Evolutionary conservation across 257 asterid species (phyloP), one percentile per base, ranked within the genome.

Genomic region (Solanum neorickii): DNA sequence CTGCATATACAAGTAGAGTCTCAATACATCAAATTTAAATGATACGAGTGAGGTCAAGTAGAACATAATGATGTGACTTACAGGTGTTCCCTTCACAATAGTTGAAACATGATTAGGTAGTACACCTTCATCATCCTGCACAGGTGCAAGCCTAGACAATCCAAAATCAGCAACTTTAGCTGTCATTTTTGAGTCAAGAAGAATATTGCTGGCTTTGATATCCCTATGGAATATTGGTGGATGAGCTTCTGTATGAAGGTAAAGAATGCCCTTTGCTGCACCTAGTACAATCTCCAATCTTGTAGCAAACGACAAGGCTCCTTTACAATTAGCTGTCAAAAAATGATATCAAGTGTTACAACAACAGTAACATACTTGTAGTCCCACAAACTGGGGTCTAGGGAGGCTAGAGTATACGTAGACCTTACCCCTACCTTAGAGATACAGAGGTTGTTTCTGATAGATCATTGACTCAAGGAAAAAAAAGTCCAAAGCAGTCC

Each of bases 161-260:
- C 99, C 99, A 87, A 96, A 96, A 88, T 96, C 99, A 83, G 99
- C 93, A 35, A 96, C 99, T 94, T 96, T 96, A 62, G 98, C 97
- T 7, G 93, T 92, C 90, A 91, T 90, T 74, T 90, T 96, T 69
- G 98, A 90, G 87, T 96, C 98, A 66, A 96, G 89, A 66, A 96
- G 92, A 85, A 96, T 96, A 90, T 96, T 96, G 82, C 93, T 96
- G 73, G 99, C 98, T 89, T 96, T 96, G 88, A 96, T 92, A 82
- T 96, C 99, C n/a, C 99, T 95, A 83, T 96, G 99, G 87, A 95
- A 93, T 88, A 96, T 94, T 1, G 99, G 99, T 42, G 98, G 98
- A 86, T 96, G 84, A n/a, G 98, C 99, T 93, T 96, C 98, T 3
- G 98, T 93, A 73, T 96, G 99, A 83, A 96, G 98, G 92, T 96